Conservation (phyloP, 306 rosid species). For the cucumber (Cucumis sativus) region DNA sequence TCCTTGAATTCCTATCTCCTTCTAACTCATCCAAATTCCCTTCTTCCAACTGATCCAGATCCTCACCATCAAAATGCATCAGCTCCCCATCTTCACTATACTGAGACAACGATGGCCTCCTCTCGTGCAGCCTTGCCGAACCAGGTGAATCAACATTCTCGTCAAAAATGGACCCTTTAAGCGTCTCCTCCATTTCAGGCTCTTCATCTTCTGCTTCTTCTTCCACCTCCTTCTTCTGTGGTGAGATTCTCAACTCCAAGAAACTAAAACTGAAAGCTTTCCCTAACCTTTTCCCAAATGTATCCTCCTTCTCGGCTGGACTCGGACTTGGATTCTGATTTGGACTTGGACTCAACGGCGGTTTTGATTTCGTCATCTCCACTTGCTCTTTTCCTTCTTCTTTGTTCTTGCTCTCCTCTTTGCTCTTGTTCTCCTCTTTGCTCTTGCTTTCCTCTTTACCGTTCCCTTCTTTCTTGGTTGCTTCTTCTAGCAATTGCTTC, state of each 20-base stretch:
- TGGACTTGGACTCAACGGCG: not conserved
- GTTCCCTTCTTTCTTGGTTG: conserved; percentile 24
- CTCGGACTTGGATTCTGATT: not conserved
- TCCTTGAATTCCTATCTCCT: conserved; percentile 39
- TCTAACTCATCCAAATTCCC: conserved; percentile 31
- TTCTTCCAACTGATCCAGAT: conserved; percentile 26
- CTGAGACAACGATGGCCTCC: conserved; percentile 5
- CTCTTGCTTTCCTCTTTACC: conserved; percentile 4
- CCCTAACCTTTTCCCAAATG: conserved; percentile 17
- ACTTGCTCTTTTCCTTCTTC: not conserved
- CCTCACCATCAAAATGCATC: conserved; percentile 23
- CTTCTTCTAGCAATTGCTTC: conserved; percentile 36
- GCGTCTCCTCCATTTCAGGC: conserved; percentile 27
- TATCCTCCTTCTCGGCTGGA: conserved; percentile 19
- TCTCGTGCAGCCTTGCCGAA: conserved; percentile 18
- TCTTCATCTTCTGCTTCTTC: conserved; percentile 18
- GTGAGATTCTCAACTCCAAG: conserved; percentile 16
- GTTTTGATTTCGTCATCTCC: conserved; percentile 13
- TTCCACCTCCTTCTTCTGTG: conserved; percentile 20
- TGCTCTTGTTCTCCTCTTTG: not conserved
- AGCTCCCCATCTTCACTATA: conserved; percentile 21
- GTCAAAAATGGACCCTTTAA: conserved; percentile 52
- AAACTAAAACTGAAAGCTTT: conserved; percentile 29
- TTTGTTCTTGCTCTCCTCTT: not conserved
- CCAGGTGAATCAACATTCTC: conserved; percentile 21